Conservation (phyloP, 1,284 basidiomycete species). For the Mycosarcoma mackinlayi region DNA sequence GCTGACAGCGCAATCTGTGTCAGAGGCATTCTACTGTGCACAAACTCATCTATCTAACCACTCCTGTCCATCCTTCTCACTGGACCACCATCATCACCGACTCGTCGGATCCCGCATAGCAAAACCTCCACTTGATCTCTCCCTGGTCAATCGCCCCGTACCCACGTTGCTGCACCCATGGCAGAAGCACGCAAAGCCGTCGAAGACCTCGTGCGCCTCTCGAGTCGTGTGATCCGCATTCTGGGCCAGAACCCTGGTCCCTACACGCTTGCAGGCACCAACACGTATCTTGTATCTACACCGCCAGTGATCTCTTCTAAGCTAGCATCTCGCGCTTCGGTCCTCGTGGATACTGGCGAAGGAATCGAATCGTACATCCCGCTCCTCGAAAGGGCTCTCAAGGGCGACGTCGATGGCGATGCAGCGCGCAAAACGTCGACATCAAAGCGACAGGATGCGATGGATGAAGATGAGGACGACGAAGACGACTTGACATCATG, state of each 20-base stretch:
- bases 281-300: constrained; percentile 85
- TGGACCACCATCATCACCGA: neutral
- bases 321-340: constrained; percentile 73
- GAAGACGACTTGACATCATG: constrained; percentile 45
- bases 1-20: neutral
- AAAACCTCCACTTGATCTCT: neutral
- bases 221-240: constrained; percentile 67
- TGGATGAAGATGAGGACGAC: constrained; percentile 33
- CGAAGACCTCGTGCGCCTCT: constrained; percentile 42
- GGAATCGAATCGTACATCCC: constrained; percentile 78
- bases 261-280: constrained; percentile 89
- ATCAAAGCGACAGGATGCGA: constrained; percentile 13
- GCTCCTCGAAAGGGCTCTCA: constrained; percentile 75
- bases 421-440: neutral
- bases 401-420: constrained; percentile 34
- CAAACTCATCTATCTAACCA: no score
- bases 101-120: no score
- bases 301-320: constrained; percentile 55
- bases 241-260: constrained; percentile 84
- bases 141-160: neutral
- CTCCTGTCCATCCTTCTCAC: neutral
- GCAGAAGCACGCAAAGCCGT: constrained; percentile 48
- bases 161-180: constrained; percentile 27
- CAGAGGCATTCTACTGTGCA: no score
- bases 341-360: constrained; percentile 90